Base-by-base conservation (phyloP, 2,329 filamentous ascomycete species). In the Chrysoporthe cubensis region DNA sequence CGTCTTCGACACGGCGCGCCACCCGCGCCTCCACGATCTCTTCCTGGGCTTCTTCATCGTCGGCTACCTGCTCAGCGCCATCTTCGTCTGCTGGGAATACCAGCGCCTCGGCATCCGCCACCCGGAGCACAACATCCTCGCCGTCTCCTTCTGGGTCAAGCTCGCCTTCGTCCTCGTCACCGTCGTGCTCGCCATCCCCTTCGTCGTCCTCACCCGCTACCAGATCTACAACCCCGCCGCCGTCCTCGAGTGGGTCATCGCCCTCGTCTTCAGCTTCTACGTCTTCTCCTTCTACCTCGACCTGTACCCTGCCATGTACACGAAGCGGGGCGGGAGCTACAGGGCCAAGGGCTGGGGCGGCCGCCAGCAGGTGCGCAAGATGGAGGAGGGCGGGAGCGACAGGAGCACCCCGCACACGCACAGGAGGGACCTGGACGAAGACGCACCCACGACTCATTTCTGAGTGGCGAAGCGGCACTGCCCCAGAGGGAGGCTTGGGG, bases 71-170 rank as follows among this genome's bases (percentile, higher is more conserved):
- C 76, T 97, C 65, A 93, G 90, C 4, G 94, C 95, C 66, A 85
- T 97, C 72, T 95, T 94, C 79, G 91, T 95, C 72, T 97, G 94
- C 82, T 89, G 88, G 81, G 94, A 97, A 78, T 97, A 97, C 78
- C 91, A 96, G 75, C 89, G 92, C 2, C 85, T 98, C 1, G 93
- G 94, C 37, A 88, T 91, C 64, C 90, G 87, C 76, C 92, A 94
- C 82, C 90, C 90, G 71, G 82, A 94, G 69, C 87, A 95, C 79
- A 86, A 84, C 65, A 81, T 96, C 71, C 86, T 99, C 13, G 87
- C 89, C 60, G 78, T 85, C 69, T 96, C 91, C 66, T 98, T 98
- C 83, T 94, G 90, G 87, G 84, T 96, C 76, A 99, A 99, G 80
- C 85, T 97, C 40, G 72, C 78, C 68, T 98, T 99, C 80, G 91